phyloP scores from a whole-genome alignment of 106 monocot genomes.

The Phalaenopsis aphrodite region DNA sequence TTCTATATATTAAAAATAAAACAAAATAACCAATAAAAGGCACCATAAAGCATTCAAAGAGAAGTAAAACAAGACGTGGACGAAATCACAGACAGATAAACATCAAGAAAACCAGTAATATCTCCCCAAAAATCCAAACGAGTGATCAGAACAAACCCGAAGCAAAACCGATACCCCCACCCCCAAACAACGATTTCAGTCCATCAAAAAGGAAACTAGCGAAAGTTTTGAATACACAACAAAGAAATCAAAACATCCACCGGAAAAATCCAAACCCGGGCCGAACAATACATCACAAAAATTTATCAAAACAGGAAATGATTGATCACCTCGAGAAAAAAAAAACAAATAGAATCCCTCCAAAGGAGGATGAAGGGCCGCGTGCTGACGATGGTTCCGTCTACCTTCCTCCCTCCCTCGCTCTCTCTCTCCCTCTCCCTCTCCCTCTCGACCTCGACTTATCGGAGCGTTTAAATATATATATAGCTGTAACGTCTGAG shows the following conservation, averaged over 20 bases:
- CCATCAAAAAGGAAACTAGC: not conserved
- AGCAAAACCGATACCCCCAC: not conserved
- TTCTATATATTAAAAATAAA: not conserved
- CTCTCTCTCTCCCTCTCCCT: not conserved
- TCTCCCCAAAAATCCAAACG: not conserved
- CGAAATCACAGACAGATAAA: not conserved
- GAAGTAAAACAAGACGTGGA: not conserved
- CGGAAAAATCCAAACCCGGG: not conserved
- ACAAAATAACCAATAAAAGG: not conserved
- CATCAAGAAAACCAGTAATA: not conserved
- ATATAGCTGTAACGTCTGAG: not conserved
- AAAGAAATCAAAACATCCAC: not conserved
- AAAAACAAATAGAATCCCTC: not conserved
- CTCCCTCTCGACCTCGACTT: not conserved
- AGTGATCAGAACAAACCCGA: not conserved
- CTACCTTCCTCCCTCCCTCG: not conserved
- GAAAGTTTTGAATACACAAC: no score
- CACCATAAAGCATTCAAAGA: not conserved
- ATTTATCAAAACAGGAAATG: not conserved
- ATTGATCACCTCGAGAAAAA: slow-evolving; percentile 3
- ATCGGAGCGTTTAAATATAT: not conserved
- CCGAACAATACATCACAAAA: not conserved
- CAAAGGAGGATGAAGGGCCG: not conserved
- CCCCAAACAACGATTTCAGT: not conserved
- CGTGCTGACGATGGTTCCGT: not conserved